Conservation (phyloP, 345 rosid species). For the Bruguiera gymnorhiza region DNA sequence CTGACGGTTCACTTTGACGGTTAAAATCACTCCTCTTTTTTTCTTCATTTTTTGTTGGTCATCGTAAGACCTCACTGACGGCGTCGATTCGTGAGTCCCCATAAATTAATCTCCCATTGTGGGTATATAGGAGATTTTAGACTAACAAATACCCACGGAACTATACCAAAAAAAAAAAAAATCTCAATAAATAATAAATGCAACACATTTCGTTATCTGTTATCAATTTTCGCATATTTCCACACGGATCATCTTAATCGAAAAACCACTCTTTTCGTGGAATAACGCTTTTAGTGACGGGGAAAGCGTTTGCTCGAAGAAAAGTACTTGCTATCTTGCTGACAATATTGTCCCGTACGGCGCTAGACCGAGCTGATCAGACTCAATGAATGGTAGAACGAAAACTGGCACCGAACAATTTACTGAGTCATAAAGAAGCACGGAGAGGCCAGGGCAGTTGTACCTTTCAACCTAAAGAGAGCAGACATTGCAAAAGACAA, state of each 20-base stretch:
- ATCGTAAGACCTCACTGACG: too few relatives aligned
- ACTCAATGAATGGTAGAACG: not conserved
- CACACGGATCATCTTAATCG: not conserved
- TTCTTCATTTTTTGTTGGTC: too few relatives aligned
- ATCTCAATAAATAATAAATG: too few relatives aligned
- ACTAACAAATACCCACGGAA: too few relatives aligned
- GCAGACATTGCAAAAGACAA: not conserved
- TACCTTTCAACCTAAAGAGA: not conserved
- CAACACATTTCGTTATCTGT: too few relatives aligned
- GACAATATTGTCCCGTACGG: not conserved
- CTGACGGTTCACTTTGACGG: too few relatives aligned
- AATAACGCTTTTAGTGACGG: not conserved
- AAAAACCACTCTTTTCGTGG: not conserved
- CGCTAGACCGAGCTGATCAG: conserved; percentile 1
- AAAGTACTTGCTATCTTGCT: not conserved
- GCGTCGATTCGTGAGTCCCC: too few relatives aligned
- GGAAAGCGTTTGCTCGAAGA: not conserved
- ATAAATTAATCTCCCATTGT: too few relatives aligned
- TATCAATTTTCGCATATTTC: not conserved
- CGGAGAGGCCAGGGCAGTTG: not conserved
- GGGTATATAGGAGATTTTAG: too few relatives aligned
- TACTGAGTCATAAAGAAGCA: not conserved
- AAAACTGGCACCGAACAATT: not conserved
- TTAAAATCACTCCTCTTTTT: too few relatives aligned
- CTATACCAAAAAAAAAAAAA: too few relatives aligned